These are phyloP conservation scores for Solanum paucissectum DNA, from an alignment of 257 asterid genomes.

Conservation along the genomic window DNA sequence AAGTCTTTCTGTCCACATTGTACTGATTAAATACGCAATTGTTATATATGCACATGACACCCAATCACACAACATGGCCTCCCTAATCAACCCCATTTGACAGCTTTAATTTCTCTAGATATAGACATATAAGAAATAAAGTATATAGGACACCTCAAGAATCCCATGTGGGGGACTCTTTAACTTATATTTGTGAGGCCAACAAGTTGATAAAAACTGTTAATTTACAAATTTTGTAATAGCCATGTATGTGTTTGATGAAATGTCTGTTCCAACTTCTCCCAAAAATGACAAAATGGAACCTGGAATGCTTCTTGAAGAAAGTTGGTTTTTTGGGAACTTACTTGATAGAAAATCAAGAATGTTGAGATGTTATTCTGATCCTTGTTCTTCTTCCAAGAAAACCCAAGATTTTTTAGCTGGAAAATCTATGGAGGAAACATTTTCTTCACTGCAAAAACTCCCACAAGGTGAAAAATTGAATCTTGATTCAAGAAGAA, in stretches of 20 bases:
- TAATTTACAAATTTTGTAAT: neutral
- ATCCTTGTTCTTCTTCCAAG: conserved; percentile 26
- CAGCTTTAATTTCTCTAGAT: conserved; percentile 24
- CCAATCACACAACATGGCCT: conserved; percentile 52
- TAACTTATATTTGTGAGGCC: neutral
- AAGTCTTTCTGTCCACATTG: neutral
- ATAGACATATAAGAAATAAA: conserved; percentile 11
- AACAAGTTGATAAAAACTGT: neutral
- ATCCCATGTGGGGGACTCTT: conserved; percentile 12
- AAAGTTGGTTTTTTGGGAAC: conserved; percentile 68
- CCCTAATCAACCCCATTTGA: conserved; percentile 32
- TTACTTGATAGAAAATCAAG: conserved; percentile 32
- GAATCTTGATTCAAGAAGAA: neutral
- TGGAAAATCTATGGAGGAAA: conserved; percentile 1
- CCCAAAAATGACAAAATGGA: conserved; percentile 15
- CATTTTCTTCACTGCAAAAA: neutral
- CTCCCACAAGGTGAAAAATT: neutral
- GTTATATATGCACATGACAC: conserved; percentile 22
- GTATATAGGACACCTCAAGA: conserved; percentile 6
- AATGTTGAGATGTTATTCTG: conserved; percentile 42
- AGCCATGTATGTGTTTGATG: conserved; percentile 22
- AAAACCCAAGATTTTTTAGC: neutral
- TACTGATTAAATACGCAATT: conserved; percentile 21
- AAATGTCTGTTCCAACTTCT: neutral
- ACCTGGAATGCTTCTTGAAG: conserved; percentile 53